Conservation (phyloP, 805 yeast genomes). For the Blastobotrys peoriensis region DNA sequence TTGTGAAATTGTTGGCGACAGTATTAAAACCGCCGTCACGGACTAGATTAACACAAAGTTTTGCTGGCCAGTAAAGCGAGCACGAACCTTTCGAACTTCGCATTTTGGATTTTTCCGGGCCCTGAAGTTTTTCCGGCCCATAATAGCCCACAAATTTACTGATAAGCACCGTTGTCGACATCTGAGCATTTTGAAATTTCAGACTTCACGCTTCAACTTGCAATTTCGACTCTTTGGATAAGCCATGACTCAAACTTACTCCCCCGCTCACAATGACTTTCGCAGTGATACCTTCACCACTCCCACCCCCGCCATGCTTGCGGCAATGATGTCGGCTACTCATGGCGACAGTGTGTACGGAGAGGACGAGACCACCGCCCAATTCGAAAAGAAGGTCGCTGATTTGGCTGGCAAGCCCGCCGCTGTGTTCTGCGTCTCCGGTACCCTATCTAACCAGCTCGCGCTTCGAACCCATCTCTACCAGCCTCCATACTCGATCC, state of each 20-base stretch:
- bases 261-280: conserved; percentile 19
- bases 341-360: conserved; percentile 86
- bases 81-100: too few relatives aligned
- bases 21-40: too few relatives aligned
- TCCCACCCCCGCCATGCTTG: conserved; percentile 69
- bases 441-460: conserved; percentile 86
- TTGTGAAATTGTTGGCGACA: too few relatives aligned
- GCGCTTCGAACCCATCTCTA: conserved; percentile 67
- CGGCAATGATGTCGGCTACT: conserved; percentile 50
- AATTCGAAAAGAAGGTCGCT: conserved; percentile 59
- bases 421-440: conserved; percentile 78
- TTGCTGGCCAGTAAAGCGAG: too few relatives aligned
- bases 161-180: too few relatives aligned
- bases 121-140: too few relatives aligned
- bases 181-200: too few relatives aligned
- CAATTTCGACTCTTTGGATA: too few relatives aligned
- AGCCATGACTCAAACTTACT: conserved; percentile 4
- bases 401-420: conserved; percentile 71
- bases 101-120: too few relatives aligned
- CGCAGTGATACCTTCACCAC: conserved; percentile 81
- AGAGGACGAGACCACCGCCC: conserved; percentile 68
- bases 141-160: too few relatives aligned
- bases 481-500: conserved; percentile 80
- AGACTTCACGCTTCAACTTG: too few relatives aligned
- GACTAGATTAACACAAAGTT: too few relatives aligned